Percentiles rank a stretch among this genome's conserved stretches.
These are phyloP conservation scores for Fraxinus cuspidata DNA, from an alignment of 257 asterid species.

Conservation along the genomic window DNA sequence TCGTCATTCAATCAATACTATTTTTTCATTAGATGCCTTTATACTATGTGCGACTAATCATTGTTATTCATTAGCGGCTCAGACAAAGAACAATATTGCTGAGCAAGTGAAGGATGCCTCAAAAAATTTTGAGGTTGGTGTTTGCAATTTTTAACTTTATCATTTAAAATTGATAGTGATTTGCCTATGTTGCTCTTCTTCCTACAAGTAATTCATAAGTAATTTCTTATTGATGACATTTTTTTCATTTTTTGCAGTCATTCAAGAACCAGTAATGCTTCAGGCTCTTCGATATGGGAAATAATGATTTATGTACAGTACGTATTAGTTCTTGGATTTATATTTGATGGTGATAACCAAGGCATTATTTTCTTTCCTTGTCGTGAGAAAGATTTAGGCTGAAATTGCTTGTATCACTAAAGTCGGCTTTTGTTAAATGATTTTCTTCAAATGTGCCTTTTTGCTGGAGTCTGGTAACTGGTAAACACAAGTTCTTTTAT, in stretches of 20 bases:
- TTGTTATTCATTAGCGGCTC: conserved; percentile 44
- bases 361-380: conserved; percentile 12
- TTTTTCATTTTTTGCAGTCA: conserved; percentile 42
- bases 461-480: background rate
- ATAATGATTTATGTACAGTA: conserved; percentile 25
- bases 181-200: background rate
- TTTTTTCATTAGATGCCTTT: background rate
- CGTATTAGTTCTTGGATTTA: background rate
- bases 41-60: background rate
- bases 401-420: background rate
- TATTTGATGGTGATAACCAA: conserved; percentile 12
- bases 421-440: background rate
- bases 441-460: background rate
- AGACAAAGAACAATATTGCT: conserved; percentile 55
- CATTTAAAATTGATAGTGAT: background rate
- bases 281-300: background rate
- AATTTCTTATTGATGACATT: background rate
- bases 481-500: background rate
- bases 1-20: background rate
- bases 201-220: background rate
- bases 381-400: conserved; percentile 1
- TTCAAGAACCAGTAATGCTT: conserved; percentile 49
- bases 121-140: conserved; percentile 49
- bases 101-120: conserved; percentile 61
- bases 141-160: background rate